phyloP scores from a whole-genome alignment of 1,284 basidiomycete genomes.

The Jaminaea rosea region DNA sequence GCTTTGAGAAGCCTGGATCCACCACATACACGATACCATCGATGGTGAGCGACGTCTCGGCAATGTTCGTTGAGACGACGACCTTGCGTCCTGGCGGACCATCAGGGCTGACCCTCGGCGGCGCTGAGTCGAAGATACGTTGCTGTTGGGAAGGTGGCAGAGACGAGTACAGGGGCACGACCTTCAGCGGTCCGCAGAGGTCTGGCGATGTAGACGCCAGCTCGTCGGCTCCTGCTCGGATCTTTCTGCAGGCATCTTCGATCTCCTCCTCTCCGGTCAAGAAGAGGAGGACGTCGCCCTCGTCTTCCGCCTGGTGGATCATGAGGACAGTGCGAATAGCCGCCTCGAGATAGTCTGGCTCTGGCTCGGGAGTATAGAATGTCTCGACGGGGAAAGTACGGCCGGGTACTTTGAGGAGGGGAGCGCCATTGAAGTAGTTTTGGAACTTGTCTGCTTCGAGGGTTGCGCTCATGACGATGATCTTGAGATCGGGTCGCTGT shows the following conservation, averaged over 20 bases:
- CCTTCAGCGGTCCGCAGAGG: conserved; percentile 61
- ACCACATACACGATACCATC: conserved; percentile 97
- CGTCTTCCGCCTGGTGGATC: conserved; percentile 93
- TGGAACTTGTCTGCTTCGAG: conserved; percentile 95
- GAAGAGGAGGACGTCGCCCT: conserved; percentile 87
- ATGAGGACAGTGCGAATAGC: conserved; percentile 92
- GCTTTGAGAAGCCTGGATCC: conserved; percentile 89
- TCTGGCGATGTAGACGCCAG: conserved; percentile 37
- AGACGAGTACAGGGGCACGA: conserved; percentile 86
- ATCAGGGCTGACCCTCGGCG: conserved; percentile 56
- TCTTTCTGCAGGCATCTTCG: conserved; percentile 89
- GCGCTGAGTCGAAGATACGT: conserved; percentile 83
- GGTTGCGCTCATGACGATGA: conserved; percentile 97
- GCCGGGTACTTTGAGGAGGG: conserved; percentile 90
- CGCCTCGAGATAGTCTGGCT: conserved; percentile 93
- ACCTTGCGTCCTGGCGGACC: conserved; percentile 85
- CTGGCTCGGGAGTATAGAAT: conserved; percentile 91
- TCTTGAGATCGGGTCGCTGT: conserved; percentile 78
- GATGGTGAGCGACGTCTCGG: conserved; percentile 87
- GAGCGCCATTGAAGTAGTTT: conserved; percentile 84
- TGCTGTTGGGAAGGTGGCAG: conserved; percentile 88
- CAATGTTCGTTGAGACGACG: conserved; percentile 97
- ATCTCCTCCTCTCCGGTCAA: conserved; percentile 98
- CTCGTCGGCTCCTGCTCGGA: conserved; percentile 61
- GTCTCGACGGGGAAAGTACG: conserved; percentile 89